These are phyloP conservation scores for Arachnopeziza araneosa DNA, from an alignment of 2,329 filamentous ascomycete genomes.

Conservation along the genomic window DNA sequence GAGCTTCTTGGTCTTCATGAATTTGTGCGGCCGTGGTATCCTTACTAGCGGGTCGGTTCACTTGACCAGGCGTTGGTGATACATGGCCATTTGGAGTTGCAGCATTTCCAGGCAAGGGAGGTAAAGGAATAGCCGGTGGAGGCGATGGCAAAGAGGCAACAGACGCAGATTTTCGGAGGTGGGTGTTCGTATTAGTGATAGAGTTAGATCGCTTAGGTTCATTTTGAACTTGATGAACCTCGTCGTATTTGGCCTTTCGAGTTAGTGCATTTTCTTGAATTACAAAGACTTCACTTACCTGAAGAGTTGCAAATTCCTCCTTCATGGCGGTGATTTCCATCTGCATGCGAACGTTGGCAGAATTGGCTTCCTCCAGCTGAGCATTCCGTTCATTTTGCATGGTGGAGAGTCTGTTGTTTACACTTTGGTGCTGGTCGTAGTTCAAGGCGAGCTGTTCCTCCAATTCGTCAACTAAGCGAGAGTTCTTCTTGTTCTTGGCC, in stretches of 20 bases:
- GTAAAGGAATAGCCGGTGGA: conserved; percentile 91
- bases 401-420: conserved; percentile 79
- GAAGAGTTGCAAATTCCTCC: conserved; percentile 68
- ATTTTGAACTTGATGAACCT: conserved; percentile 37
- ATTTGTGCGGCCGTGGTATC: conserved; percentile 71
- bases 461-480: conserved; percentile 85
- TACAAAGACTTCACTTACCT: conserved; percentile 36
- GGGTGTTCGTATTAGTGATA: conserved; percentile 32
- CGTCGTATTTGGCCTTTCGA: conserved; percentile 55
- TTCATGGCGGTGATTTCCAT: conserved; percentile 61
- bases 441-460: conserved; percentile 94
- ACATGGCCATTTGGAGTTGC: conserved; percentile 27
- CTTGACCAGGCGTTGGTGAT: conserved; percentile 50
- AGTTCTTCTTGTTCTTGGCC: conserved; percentile 79
- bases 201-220: conserved; percentile 52
- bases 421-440: conserved; percentile 85
- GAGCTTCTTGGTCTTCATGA: conserved; percentile 90
- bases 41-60: conserved; percentile 72
- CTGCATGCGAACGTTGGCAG: conserved; percentile 57
- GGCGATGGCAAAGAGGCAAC: conserved; percentile 84
- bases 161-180: conserved; percentile 74
- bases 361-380: conserved; percentile 73
- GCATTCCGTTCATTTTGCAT: conserved; percentile 68
- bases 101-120: conserved; percentile 64
- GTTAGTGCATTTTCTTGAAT: conserved; percentile 12